Percentiles rank a stretch among this genome's conserved stretches.
These are phyloP conservation scores for Centaurea solstitialis DNA, from an alignment of 129 eudicot species.

Conservation along the genomic window DNA sequence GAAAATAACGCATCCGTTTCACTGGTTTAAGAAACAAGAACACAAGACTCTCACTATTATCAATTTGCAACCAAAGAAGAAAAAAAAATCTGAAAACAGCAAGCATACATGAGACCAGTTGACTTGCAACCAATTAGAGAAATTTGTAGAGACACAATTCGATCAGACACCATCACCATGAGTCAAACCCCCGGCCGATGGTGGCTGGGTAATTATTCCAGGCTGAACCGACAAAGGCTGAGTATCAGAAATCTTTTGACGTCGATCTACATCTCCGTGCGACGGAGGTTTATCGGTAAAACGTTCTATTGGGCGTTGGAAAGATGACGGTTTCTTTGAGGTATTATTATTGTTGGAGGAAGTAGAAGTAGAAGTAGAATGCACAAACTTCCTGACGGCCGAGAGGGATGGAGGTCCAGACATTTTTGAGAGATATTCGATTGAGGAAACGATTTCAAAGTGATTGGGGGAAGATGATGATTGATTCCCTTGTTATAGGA, in stretches of 20 bases:
- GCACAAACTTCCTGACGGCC: no score
- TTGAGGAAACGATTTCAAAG: no score
- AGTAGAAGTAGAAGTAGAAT: no score
- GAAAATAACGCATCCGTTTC: no score
- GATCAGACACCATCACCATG: background rate
- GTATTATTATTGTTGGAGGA: no score
- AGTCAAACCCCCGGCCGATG: constrained; percentile 4
- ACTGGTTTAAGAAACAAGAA: no score
- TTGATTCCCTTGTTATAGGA: no score
- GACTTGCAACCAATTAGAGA: background rate
- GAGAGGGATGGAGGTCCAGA: no score
- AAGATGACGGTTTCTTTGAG: no score
- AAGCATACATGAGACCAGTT: background rate
- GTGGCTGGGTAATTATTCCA: background rate
- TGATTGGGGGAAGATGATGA: no score
- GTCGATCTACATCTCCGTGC: constrained; percentile 9
- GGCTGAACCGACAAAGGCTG: background rate
- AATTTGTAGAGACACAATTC: background rate
- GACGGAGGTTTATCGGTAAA: constrained; percentile 17
- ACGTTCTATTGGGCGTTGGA: background rate
- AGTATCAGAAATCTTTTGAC: background rate
- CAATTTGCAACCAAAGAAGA: background rate
- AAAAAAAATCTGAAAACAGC: background rate
- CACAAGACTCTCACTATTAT: background rate
- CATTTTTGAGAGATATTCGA: no score